phyloP scores from a whole-genome alignment of 129 eudicot genomes.

The Sambucus nigra region DNA sequence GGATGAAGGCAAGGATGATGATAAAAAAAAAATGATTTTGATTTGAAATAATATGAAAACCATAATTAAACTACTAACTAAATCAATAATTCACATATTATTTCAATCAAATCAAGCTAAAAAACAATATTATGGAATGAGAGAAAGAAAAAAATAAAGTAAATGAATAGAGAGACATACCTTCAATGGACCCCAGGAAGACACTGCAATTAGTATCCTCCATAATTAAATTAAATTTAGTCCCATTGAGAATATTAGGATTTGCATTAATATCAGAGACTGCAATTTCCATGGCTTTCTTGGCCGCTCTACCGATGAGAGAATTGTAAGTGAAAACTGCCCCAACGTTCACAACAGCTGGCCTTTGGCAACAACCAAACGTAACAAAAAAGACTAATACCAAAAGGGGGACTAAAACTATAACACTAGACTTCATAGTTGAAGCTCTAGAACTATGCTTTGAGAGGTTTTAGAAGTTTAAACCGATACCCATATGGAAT shows the following conservation, averaged over 20 bases:
- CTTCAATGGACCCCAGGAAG: slow-evolving; percentile 41
- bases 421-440: slow-evolving; percentile 16
- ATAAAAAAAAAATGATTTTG: too few species aligned
- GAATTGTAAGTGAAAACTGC: slow-evolving; percentile 41
- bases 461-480: too few species aligned
- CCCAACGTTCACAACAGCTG: slow-evolving; percentile 50
- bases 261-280: slow-evolving; percentile 44
- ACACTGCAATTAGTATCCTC: slow-evolving; percentile 45
- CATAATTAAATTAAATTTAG: slow-evolving; percentile 35
- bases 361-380: slow-evolving; percentile 22
- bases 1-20: too few species aligned
- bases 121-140: too few species aligned
- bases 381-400: slow-evolving; percentile 7
- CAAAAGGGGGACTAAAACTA: slow-evolving; percentile 5
- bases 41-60: too few species aligned
- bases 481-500: neutral
- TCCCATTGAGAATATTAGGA: slow-evolving; percentile 38
- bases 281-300: slow-evolving; percentile 46
- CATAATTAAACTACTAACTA: too few species aligned
- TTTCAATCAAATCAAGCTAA: too few species aligned
- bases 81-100: too few species aligned
- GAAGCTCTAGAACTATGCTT: neutral
- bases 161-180: too few species aligned
- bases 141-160: too few species aligned
- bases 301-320: slow-evolving; percentile 54